Evolutionary conservation across 495 filamentous ascomycete species (phyloP).

Genomic region (Acidomyces sp.): DNA sequence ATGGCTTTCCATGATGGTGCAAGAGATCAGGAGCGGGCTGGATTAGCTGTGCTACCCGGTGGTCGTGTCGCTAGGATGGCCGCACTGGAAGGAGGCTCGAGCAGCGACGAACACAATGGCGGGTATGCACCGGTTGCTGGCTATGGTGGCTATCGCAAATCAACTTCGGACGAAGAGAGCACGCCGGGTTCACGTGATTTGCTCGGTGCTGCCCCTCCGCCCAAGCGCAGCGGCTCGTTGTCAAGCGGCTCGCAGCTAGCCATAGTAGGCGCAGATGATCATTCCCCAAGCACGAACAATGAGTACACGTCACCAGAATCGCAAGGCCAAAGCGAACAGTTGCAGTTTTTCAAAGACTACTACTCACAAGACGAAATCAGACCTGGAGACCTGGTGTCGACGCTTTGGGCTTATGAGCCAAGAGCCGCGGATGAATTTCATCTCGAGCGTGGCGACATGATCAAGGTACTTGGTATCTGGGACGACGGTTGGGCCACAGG

Average conservation of each 20-base stretch:
- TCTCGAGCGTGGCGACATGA: constrained; percentile 92
- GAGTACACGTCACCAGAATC: constrained; percentile 64
- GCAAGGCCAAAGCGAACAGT: constrained; percentile 78
- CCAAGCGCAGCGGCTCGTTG: constrained; percentile 73
- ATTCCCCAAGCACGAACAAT: constrained; percentile 54
- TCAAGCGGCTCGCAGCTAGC: constrained; percentile 73
- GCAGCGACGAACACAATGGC: constrained; percentile 18
- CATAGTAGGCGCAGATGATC: constrained; percentile 36
- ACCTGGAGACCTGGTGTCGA: constrained; percentile 75
- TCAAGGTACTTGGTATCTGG: constrained; percentile 98
- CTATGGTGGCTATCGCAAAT: constrained; percentile 42
- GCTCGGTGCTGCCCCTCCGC: constrained; percentile 41
- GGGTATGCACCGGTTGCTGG: constrained; percentile 1
- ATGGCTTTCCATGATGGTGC: constrained; percentile 26
- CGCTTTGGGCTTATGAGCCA: constrained; percentile 93
- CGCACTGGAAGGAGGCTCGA: constrained; percentile 54
- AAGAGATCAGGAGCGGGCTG: constrained; percentile 21
- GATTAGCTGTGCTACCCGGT: constrained; percentile 58
- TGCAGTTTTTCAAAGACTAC: constrained; percentile 95
- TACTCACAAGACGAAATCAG: constrained; percentile 96
- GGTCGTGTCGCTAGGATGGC: constrained; percentile 93
- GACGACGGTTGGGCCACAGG: constrained; percentile 99
- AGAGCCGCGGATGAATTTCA: constrained; percentile 88
- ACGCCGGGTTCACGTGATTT: constrained; percentile 52
- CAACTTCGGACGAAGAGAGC: constrained; percentile 71